These are phyloP conservation scores for Paracamarosporium sp. DNA, from an alignment of 2,329 filamentous ascomycete species.

Conservation along the genomic window DNA sequence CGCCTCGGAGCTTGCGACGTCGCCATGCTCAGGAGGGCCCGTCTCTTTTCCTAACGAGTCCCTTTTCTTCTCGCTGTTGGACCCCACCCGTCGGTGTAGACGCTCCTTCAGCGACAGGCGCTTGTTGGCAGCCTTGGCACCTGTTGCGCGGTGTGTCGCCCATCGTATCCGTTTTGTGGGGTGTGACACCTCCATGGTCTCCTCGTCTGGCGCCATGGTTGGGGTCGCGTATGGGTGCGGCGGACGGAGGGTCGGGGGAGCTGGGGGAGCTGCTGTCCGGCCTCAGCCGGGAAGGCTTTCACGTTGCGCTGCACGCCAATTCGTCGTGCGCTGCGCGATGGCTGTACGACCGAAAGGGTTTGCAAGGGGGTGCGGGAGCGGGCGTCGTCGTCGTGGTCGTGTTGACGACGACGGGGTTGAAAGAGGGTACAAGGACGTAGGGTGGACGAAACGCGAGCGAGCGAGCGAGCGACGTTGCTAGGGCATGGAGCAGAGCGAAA, in stretches of 20 bases:
- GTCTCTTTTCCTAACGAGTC: slow-evolving; percentile 49
- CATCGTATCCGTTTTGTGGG: slow-evolving; percentile 85
- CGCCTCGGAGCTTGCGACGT: slow-evolving; percentile 49
- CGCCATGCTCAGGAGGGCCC: slow-evolving; percentile 50
- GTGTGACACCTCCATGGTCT: slow-evolving; percentile 60
- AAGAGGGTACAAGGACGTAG: slow-evolving; percentile 23
- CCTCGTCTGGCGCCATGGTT: slow-evolving; percentile 21
- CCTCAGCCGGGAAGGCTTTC: slow-evolving; percentile 47
- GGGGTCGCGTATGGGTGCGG: slow-evolving; percentile 29
- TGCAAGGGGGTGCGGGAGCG: slow-evolving; percentile 13
- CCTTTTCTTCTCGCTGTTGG: slow-evolving; percentile 69
- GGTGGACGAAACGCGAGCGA: slow-evolving; percentile 19
- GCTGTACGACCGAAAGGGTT: slow-evolving; percentile 9
- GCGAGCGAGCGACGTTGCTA: slow-evolving; percentile 21
- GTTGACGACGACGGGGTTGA: slow-evolving; percentile 25
- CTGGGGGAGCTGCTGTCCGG: slow-evolving; percentile 36
- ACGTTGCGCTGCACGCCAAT: slow-evolving; percentile 38
- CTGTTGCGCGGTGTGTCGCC: slow-evolving; percentile 89
- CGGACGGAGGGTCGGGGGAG: slow-evolving; percentile 27
- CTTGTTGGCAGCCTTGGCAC: slow-evolving; percentile 78
- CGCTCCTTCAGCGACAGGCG: slow-evolving; percentile 82
- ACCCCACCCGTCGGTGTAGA: slow-evolving; percentile 66
- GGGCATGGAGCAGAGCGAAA: slow-evolving; percentile 13
- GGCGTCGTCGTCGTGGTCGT: slow-evolving; percentile 9
- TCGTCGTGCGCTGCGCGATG: slow-evolving; percentile 18